A percentile compares a stretch with the other conserved stretches of the same genome.
Evolutionary conservation across 805 yeast genomes (phyloP).

Genomic region (Starmerella asiatica): DNA sequence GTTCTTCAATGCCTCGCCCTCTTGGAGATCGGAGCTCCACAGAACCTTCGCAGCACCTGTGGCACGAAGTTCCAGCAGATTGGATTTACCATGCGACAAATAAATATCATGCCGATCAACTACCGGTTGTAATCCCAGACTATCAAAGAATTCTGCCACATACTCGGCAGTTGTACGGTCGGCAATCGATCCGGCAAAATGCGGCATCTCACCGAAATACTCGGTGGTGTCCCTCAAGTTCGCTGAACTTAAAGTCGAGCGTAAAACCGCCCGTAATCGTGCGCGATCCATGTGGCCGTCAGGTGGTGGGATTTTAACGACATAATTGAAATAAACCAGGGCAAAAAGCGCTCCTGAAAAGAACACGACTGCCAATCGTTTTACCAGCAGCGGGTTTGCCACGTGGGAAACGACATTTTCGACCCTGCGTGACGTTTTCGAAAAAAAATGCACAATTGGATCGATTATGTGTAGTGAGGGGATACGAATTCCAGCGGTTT

Average conservation of each 20-base stretch:
- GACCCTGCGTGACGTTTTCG: conserved; percentile 29
- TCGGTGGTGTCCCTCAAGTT: conserved; percentile 53
- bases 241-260: conserved; percentile 39
- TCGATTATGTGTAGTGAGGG: conserved; percentile 36
- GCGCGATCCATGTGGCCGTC: conserved; percentile 45
- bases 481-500: conserved; percentile 21
- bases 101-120: conserved; percentile 34
- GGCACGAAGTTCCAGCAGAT: conserved; percentile 22
- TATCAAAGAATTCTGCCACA: conserved; percentile 43
- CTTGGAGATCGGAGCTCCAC: conserved; percentile 29
- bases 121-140: conserved; percentile 38
- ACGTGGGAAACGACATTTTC: conserved; percentile 48
- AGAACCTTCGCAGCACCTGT: conserved; percentile 22
- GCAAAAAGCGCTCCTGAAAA: conserved; percentile 47
- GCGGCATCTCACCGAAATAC: conserved; percentile 70
- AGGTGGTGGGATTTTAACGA: conserved; percentile 20
- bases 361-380: conserved; percentile 56
- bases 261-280: conserved; percentile 37
- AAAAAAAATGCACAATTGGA: conserved; percentile 34
- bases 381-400: conserved; percentile 80
- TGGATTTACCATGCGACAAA: conserved; percentile 50
- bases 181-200: conserved; percentile 77
- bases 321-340: conserved; percentile 38
- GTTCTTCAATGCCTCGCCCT: conserved; percentile 26
- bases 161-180: conserved; percentile 61